Base-by-base conservation (phyloP, 2,329 filamentous ascomycete genomes). In the Dactylonectria estremocensis region DNA sequence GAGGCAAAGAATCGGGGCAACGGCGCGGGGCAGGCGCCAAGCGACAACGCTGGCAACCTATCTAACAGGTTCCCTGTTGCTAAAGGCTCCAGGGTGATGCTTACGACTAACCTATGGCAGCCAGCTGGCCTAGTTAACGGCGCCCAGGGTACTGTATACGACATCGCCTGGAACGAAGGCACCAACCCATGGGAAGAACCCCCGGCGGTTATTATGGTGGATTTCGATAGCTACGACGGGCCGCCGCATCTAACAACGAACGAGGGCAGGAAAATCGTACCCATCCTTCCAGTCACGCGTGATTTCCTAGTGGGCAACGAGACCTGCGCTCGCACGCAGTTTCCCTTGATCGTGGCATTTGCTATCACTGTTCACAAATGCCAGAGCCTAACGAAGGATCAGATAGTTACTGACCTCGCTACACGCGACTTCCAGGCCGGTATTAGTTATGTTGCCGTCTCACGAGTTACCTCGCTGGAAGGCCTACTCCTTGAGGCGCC, bases 201-300 rank as follows among this genome's bases (percentile, higher is more conserved):
- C 43, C 43, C 18, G 5, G 43, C 43, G 1, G 43, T 46, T 46
- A 46, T 28, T 28, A 28, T 28, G 24, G 24, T 28, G 24, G 24
- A 28, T 28, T 43, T 43, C 14, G n/a, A 40, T 46, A 46, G 43
- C 43, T 46, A 46, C 43, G 43, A 46, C 2, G 43, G 43, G 5
- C 43, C 43, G 43, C 43, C 18, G 43, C 20, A 46, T 22, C 43
- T 46, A 46, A 46, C 18, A 18, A 46, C 43, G 2, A 46, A 18
- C 43, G 43, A 46, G 43, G 43, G 43, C 43, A 46, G 43, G 43
- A 46, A 46, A 46, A 46, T 46, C 43, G 6, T 46, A 46, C 43
- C 43, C 43, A 46, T 46, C 16, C 43, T 20, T 20, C 43, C 43
- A 46, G 43, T 46, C 43, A 46, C 43, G 43, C 43, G 43, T 20